A percentile compares a stretch with the other conserved stretches of the same genome.
Conservation (phyloP, 2,329 filamentous ascomycete genomes). For the Harringtonia aguacate region DNA sequence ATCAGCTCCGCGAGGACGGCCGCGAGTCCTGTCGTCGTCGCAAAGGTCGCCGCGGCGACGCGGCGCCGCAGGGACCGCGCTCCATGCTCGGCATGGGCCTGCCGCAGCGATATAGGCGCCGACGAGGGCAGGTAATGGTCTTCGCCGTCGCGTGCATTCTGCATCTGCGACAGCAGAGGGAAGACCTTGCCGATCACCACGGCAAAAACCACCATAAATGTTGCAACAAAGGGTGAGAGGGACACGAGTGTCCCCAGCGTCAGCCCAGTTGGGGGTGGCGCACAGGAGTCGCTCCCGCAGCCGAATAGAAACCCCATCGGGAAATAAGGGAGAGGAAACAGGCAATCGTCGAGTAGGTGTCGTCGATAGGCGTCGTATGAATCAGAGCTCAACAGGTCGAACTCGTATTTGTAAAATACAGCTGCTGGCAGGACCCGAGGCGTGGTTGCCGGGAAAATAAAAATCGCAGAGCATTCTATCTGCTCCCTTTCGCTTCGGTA, state of each 20-base stretch:
- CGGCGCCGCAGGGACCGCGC: conserved; percentile 38
- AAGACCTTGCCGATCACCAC: conserved; percentile 60
- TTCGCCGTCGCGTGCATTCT: conserved; percentile 41
- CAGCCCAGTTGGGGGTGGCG: conserved; percentile 29
- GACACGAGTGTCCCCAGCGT: conserved; percentile 33
- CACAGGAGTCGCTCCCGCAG: conserved; percentile 50
- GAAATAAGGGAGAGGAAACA: neutral
- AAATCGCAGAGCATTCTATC: neutral
- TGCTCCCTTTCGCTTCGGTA: neutral
- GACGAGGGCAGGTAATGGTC: conserved; percentile 52
- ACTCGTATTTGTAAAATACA: too few relatives aligned
- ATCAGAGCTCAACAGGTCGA: too few relatives aligned
- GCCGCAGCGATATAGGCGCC: conserved; percentile 47
- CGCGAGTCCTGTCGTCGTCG: conserved; percentile 65
- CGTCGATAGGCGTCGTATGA: neutral
- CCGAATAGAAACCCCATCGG: conserved; percentile 11
- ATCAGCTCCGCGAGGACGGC: conserved; percentile 71
- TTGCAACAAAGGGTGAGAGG: conserved; percentile 59
- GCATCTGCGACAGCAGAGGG: conserved; percentile 54
- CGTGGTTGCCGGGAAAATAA: neutral
- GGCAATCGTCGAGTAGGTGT: neutral
- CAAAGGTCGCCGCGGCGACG: conserved; percentile 56
- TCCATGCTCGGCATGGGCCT: conserved; percentile 48
- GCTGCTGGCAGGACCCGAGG: neutral
- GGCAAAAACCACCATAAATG: conserved; percentile 53